Conservation (phyloP, 352 stramenopile species). For the Globisporangium barbulae region DNA sequence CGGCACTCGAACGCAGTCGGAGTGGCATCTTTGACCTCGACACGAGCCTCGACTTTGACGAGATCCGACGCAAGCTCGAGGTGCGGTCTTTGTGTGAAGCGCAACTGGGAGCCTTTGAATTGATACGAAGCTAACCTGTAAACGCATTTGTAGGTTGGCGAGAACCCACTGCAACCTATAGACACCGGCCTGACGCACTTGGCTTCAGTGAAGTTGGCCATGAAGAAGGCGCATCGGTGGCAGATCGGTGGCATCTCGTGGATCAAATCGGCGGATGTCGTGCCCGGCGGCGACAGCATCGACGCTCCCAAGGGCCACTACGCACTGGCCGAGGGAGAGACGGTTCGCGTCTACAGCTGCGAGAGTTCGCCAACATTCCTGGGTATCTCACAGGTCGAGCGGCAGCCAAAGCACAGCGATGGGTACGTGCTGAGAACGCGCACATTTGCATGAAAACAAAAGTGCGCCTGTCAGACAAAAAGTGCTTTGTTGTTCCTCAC, state of each 20-base stretch:
- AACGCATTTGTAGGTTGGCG: conserved; percentile 9
- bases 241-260: conserved; percentile 39
- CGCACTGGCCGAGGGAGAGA: conserved; percentile 30
- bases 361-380: conserved; percentile 31
- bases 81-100: conserved; percentile 19
- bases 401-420: conserved; percentile 20
- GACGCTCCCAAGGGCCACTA: conserved; percentile 6
- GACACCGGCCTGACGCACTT: conserved; percentile 59
- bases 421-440: conserved; percentile 59
- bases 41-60: conserved; percentile 54
- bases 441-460: conserved; percentile 43
- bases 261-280: conserved; percentile 30
- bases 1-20: conserved; percentile 52
- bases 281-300: conserved; percentile 7
- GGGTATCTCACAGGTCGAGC: conserved; percentile 56
- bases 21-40: conserved; percentile 55
- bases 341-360: conserved; percentile 52
- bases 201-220: conserved; percentile 34
- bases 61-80: conserved; percentile 39
- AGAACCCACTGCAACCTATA: conserved; percentile 44
- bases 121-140: background rate
- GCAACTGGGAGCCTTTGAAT: background rate
- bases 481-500: background rate
- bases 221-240: conserved; percentile 36
- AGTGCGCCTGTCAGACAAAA: background rate